Conservation (phyloP, 148 eudicot species). For the Chenopodium formosanum region DNA sequence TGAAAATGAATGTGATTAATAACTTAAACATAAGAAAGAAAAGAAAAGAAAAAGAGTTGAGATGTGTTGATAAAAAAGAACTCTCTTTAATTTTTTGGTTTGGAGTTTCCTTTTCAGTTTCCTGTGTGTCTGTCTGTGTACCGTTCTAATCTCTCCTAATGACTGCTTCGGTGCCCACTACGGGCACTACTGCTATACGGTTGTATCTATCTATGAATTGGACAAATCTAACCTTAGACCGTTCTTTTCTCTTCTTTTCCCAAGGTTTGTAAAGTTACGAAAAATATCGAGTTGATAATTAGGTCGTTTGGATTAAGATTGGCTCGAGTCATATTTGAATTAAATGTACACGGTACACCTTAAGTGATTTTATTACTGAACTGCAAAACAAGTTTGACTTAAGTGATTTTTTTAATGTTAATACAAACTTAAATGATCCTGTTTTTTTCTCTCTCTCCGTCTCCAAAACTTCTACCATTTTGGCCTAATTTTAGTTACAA, state of each 20-base stretch:
- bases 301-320: not conserved
- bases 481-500: too few relatives aligned
- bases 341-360: too few relatives aligned
- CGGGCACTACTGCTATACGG: not conserved
- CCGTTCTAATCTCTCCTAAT: conserved; percentile 7
- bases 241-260: not conserved
- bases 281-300: too few relatives aligned
- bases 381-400: too few relatives aligned
- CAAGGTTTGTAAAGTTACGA: not conserved
- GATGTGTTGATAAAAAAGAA: not conserved
- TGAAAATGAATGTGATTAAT: conserved; percentile 10
- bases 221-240: conserved; percentile 18
- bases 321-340: too few relatives aligned
- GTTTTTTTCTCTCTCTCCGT: too few relatives aligned
- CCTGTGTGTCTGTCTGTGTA: conserved; percentile 1
- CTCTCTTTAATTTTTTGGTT: not conserved
- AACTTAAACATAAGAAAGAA: not conserved
- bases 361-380: too few relatives aligned
- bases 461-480: too few relatives aligned
- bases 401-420: too few relatives aligned
- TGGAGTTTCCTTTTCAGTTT: conserved; percentile 17
- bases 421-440: too few relatives aligned
- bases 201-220: not conserved
- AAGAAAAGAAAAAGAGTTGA: not conserved
- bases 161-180: conserved; percentile 28